Evolutionary conservation across 2,329 filamentous ascomycete species (phyloP).

Genomic region (Thielaviopsis punctulata): DNA sequence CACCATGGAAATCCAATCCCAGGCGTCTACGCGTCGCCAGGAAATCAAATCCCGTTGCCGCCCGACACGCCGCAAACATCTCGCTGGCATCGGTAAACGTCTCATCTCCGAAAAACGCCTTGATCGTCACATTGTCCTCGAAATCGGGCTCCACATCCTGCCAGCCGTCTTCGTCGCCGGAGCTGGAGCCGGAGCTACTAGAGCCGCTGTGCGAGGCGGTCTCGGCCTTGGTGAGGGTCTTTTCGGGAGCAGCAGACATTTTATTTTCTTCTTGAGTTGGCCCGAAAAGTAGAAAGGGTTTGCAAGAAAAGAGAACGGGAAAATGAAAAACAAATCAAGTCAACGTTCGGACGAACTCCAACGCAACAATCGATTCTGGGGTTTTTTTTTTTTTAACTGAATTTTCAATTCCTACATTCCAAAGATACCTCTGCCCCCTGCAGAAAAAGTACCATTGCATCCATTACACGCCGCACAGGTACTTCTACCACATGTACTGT

Average conservation of each 20-base stretch:
- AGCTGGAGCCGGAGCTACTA: constrained; percentile 10
- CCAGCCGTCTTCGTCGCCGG: constrained; percentile 31
- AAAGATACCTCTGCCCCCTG: neutral
- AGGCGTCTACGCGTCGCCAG: constrained; percentile 37
- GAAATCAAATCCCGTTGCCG: constrained; percentile 51
- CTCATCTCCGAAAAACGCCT: constrained; percentile 51
- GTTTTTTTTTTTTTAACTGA: neutral
- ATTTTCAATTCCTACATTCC: neutral
- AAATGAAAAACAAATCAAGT: neutral
- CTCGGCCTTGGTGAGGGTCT: constrained; percentile 3
- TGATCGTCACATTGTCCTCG: constrained; percentile 39
- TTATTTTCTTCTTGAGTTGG: neutral
- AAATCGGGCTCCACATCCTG: constrained; percentile 44
- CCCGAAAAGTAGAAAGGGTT: neutral
- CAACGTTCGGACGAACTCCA: neutral
- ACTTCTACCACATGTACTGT: neutral
- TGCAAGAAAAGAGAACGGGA: neutral
- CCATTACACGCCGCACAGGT: neutral
- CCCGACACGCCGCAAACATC: constrained; percentile 54
- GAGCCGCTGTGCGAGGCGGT: constrained; percentile 4
- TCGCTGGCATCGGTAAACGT: constrained; percentile 44
- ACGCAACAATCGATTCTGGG: neutral
- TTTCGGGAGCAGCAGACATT: constrained; percentile 5
- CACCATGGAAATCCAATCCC: constrained; percentile 54
- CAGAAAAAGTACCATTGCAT: neutral